A percentile compares a stretch with the other conserved stretches of the same genome.
Conservation (phyloP, 495 filamentous ascomycete species). For the Neurospora sp. region DNA sequence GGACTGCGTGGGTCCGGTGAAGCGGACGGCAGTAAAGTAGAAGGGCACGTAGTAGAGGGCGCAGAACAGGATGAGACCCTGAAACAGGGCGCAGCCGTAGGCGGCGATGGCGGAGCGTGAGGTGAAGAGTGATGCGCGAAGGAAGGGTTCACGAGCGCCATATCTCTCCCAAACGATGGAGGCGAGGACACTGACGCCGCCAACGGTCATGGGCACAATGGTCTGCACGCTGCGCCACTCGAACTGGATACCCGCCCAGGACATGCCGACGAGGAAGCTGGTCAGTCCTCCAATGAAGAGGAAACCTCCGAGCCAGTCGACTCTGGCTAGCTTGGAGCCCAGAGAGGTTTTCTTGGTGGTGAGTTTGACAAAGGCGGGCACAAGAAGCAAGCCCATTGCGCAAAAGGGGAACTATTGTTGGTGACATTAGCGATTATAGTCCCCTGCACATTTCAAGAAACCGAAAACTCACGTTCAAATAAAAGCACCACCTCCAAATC, state of each 20-base stretch:
- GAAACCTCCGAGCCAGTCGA: constrained; percentile 33
- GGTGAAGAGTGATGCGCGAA: constrained; percentile 40
- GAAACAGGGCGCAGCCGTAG: constrained; percentile 23
- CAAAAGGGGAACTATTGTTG: constrained; percentile 25
- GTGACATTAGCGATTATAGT: not conserved
- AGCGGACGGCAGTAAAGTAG: constrained; percentile 53
- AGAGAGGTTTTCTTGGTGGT: constrained; percentile 20
- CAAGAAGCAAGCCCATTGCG: constrained; percentile 22
- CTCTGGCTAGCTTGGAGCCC: constrained; percentile 20
- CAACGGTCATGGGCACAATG: constrained; percentile 38
- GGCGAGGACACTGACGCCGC: constrained; percentile 18
- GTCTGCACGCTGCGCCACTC: constrained; percentile 36
- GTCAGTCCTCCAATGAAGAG: constrained; percentile 39
- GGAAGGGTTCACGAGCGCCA: constrained; percentile 41
- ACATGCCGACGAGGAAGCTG: constrained; percentile 44
- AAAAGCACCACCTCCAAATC: constrained; percentile 34
- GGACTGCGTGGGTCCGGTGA: constrained; percentile 40
- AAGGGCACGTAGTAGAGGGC: constrained; percentile 52
- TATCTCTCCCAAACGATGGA: constrained; percentile 31
- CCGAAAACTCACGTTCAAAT: constrained; percentile 22
- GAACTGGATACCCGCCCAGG: constrained; percentile 48
- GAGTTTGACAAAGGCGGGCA: constrained; percentile 27
- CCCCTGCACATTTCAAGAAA: not conserved
- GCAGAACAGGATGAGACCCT: constrained; percentile 29
- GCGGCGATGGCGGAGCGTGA: constrained; percentile 25